Evolutionary conservation across 2,329 filamentous ascomycete genomes (phyloP).

Genomic region (Myriosclerotinia scirpicola): DNA sequence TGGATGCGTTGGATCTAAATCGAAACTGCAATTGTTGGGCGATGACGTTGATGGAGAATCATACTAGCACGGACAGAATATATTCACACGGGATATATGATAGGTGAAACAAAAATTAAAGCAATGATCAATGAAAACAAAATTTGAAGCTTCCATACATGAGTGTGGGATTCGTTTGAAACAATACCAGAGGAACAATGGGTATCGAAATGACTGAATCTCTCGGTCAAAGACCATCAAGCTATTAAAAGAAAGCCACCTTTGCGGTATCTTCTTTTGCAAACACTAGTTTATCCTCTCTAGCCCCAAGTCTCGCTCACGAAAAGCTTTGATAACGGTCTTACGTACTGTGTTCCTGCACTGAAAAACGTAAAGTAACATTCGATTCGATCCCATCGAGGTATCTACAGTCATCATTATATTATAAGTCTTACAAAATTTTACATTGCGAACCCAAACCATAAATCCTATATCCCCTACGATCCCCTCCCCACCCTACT

Average conservation of each 20-base stretch:
- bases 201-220: neutral
- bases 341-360: neutral
- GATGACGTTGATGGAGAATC: neutral
- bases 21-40: neutral
- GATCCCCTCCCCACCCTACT: neutral
- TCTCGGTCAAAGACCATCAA: neutral
- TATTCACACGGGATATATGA: too few species aligned
- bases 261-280: too few species aligned
- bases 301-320: neutral
- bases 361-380: neutral
- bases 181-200: neutral
- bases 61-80: neutral
- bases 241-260: neutral
- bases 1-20: neutral
- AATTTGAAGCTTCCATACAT: neutral
- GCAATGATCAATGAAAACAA: neutral
- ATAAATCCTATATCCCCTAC: neutral
- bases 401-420: conserved; percentile 16
- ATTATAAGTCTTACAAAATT: neutral
- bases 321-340: neutral
- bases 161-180: too few species aligned
- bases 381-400: neutral
- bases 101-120: too few species aligned
- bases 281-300: too few species aligned
- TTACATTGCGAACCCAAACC: neutral